Evolutionary conservation across 1,139 yeast genomes (phyloP), one percentile per base, ranked within the genome.

Genomic region (Saccharomyces hybrid): DNA sequence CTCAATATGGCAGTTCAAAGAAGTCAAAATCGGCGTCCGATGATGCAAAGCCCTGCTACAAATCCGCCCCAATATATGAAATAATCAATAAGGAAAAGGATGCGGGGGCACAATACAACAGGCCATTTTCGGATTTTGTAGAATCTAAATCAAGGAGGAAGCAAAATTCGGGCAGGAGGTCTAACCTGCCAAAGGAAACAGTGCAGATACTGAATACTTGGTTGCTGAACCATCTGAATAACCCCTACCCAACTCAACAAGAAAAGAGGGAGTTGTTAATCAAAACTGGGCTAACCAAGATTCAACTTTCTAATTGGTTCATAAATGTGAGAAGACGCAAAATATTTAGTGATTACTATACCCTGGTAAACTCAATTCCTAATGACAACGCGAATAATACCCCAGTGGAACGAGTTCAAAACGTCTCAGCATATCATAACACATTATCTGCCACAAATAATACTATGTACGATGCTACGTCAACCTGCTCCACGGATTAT

Each of bases 251-350:
- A 5, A 88, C 90, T 59, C 88, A 91, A 52, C 86, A 86, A 60
- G 97, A 91, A 67, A 91, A 91, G 73, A 78, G 82, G 60, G 87
- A 86, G 63, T 76, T 91, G 61, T 83, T 90, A 78, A 76, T 80
- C 63, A 80, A 82, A 66, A 91, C 99, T 0, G 97, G 97, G 0
- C 78, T 91, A 65, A 87, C 91, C 57, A 83, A 87, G 70, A 96
- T 89, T 62, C 99, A 91, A 70, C 78, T 91, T 59, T 84, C 95
- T 60, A 93, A 91, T 70, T 91, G 99, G 99, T 91, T 91, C 68
- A 93, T 91, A 65, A 91, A 91, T 70, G 97, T 97, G 28, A 80
- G 99, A 67, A 78, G 98, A 67, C 77, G 99, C 64, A 85, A 88
- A 69, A 81, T 89, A 9, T 74, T 73, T 47, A 62, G 59, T 49